These are phyloP conservation scores for Terana coerulea DNA, from an alignment of 768 basidiomycete genomes.

Conservation along the genomic window DNA sequence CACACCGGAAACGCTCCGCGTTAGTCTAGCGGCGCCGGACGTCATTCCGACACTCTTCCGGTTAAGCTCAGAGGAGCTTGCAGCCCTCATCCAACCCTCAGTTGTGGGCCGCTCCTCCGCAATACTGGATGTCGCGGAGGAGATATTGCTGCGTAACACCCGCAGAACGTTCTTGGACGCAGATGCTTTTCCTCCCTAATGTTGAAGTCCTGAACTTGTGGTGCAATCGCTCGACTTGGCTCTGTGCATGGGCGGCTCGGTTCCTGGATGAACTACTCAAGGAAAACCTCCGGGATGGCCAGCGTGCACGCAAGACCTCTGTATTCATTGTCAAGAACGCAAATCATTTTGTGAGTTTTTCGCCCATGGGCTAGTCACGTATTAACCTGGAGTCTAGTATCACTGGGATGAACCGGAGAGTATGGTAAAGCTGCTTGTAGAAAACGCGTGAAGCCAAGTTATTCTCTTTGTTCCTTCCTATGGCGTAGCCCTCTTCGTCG, in stretches of 20 bases:
- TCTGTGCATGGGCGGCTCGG: background rate
- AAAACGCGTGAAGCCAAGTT: background rate
- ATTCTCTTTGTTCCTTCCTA: too few relatives aligned
- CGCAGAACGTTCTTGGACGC: background rate
- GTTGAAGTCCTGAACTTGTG: background rate
- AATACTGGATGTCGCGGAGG: background rate
- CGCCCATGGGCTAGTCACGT: background rate
- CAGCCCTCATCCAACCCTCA: background rate
- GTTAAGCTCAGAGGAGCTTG: background rate
- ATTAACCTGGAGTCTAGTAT: background rate
- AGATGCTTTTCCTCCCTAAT: background rate
- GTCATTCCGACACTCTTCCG: background rate
- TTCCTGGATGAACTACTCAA: background rate
- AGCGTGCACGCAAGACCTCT: background rate
- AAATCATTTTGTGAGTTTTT: background rate
- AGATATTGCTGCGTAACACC: background rate
- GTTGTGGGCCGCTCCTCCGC: background rate
- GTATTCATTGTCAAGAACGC: background rate
- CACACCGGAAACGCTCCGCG: background rate
- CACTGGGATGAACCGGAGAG: constrained; percentile 1
- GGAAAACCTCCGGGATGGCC: background rate
- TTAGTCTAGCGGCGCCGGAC: background rate
- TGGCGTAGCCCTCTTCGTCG: too few relatives aligned
- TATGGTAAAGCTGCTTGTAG: background rate
- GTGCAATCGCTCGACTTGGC: background rate